Evolutionary conservation across 257 asterid genomes (phyloP).

Genomic region (Solanum sitiens): DNA sequence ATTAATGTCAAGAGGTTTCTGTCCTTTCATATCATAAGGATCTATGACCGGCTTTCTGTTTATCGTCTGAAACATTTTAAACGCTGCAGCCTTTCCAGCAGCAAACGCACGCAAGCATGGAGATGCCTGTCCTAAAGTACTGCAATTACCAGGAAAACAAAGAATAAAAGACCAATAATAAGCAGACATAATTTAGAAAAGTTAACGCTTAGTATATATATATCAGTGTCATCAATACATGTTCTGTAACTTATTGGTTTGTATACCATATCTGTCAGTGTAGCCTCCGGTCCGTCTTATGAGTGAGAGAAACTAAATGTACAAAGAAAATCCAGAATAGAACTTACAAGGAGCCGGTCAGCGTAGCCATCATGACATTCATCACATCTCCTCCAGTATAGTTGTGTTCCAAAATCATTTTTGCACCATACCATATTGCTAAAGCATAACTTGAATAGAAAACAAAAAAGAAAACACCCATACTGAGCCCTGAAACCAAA

Average conservation of each 20-base stretch:
- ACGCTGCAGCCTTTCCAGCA: constrained; percentile 75
- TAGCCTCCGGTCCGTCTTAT: not conserved
- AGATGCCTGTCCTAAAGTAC: constrained; percentile 70
- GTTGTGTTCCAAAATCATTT: constrained; percentile 41
- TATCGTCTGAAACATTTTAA: constrained; percentile 71
- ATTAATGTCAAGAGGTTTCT: constrained; percentile 31
- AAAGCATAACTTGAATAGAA: constrained; percentile 64
- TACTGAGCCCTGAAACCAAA: constrained; percentile 53
- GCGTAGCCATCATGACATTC: constrained; percentile 46
- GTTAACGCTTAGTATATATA: not conserved
- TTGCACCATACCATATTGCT: constrained; percentile 76
- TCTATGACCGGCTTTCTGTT: constrained; percentile 54
- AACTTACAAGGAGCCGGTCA: constrained; percentile 66
- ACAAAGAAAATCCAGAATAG: not conserved
- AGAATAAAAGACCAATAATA: not conserved
- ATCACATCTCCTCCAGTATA: constrained; percentile 57
- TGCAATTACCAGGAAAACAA: not conserved
- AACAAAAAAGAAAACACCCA: constrained; percentile 54
- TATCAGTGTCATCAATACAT: not conserved
- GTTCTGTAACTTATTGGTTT: not conserved
- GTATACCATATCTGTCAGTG: not conserved
- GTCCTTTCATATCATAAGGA: constrained; percentile 49
- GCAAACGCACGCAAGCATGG: constrained; percentile 76
- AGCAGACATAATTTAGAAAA: not conserved
- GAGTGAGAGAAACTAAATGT: not conserved